Evolutionary conservation across 2,329 filamentous ascomycete genomes (phyloP).

Genomic region (Sporothrix pallida): DNA sequence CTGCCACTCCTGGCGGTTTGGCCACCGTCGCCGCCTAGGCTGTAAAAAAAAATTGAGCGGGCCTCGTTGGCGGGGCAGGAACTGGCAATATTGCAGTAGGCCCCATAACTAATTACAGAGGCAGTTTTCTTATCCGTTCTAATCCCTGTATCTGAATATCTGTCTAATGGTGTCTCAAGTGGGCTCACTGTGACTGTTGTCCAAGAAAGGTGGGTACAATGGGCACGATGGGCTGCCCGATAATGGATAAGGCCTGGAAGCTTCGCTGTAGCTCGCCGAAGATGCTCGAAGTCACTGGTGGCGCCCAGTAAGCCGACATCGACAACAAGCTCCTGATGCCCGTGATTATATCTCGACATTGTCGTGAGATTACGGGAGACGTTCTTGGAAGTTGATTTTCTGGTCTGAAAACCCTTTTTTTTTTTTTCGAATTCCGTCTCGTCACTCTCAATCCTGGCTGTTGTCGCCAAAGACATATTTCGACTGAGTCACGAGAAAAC

Average conservation of each 20-base stretch:
- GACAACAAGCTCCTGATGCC: conserved; percentile 2
- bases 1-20: conserved; percentile 5
- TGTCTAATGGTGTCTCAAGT: not conserved
- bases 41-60: conserved; percentile 6
- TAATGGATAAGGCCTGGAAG: conserved; percentile 33
- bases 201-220: not conserved
- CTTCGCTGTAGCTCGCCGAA: conserved; percentile 35
- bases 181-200: not conserved
- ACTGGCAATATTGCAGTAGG: not conserved
- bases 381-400: not conserved
- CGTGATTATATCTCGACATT: conserved; percentile 3
- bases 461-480: conserved; percentile 27
- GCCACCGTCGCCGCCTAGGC: not conserved
- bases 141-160: not conserved
- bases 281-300: conserved; percentile 35
- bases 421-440: not conserved
- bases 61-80: conserved; percentile 30
- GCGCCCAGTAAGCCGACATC: conserved; percentile 24
- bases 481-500: not conserved
- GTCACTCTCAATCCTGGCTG: not conserved
- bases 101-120: not conserved
- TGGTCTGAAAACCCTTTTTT: not conserved
- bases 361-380: not conserved
- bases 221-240: conserved; percentile 1
- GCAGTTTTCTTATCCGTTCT: not conserved